These are phyloP conservation scores for Didymella keratinophila DNA, from an alignment of 2,329 filamentous ascomycete species.

Conservation along the genomic window DNA sequence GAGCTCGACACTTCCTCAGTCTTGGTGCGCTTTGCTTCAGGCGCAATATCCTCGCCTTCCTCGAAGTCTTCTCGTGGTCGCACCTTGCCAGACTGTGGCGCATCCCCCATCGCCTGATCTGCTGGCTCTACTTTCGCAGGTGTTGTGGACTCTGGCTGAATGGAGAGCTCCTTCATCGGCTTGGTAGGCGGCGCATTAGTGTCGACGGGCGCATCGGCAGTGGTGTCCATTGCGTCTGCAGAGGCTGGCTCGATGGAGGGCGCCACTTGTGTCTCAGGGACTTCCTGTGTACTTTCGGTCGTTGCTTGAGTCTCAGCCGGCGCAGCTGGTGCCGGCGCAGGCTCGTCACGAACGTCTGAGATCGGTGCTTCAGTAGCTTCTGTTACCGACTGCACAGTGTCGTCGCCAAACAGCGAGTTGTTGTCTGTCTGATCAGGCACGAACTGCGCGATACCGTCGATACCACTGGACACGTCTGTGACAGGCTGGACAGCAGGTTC, in stretches of 20 bases:
- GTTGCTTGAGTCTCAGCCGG: conserved; percentile 21
- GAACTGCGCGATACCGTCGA: conserved; percentile 54
- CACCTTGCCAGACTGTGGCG: conserved; percentile 56
- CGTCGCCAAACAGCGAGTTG: conserved; percentile 51
- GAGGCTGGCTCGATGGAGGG: conserved; percentile 21
- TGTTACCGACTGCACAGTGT: conserved; percentile 41
- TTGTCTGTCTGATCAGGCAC: conserved; percentile 52
- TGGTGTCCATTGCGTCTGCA: conserved; percentile 41
- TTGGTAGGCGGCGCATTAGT: conserved; percentile 40
- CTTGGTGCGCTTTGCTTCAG: conserved; percentile 80
- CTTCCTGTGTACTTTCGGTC: conserved; percentile 40
- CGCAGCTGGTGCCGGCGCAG: conserved; percentile 23
- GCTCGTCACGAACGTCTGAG: conserved; percentile 47
- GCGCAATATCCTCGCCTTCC: conserved; percentile 55
- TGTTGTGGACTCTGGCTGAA: conserved; percentile 28
- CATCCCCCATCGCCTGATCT: conserved; percentile 51
- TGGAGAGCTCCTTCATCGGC: conserved; percentile 44
- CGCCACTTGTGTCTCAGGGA: conserved; percentile 41
- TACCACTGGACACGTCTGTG: conserved; percentile 54
- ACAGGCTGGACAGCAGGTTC: conserved; percentile 49
- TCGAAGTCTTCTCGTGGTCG: conserved; percentile 72
- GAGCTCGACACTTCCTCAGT: conserved; percentile 61
- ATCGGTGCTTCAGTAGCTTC: conserved; percentile 53
- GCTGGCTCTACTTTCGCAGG: conserved; percentile 30
- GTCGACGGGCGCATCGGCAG: conserved; percentile 27